These are phyloP conservation scores for Lentinula sp. DNA, from an alignment of 768 basidiomycete species.

Conservation along the genomic window DNA sequence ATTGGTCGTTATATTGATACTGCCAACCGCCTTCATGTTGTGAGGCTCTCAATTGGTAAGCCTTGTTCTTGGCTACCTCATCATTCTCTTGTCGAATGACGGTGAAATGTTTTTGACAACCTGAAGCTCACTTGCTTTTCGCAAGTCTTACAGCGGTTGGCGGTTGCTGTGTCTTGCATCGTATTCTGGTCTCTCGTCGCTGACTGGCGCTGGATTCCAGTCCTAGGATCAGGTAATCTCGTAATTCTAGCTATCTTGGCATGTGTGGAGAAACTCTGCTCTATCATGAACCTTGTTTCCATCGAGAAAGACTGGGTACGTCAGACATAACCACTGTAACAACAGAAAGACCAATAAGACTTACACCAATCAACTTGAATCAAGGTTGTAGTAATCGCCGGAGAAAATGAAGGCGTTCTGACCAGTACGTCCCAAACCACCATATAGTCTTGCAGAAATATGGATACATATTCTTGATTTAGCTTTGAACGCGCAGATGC, in stretches of 20 bases:
- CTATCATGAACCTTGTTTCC: slow-evolving; percentile 19
- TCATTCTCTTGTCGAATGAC: background rate
- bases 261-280: slow-evolving; percentile 20
- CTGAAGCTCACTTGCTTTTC: background rate
- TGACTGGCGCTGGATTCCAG: background rate
- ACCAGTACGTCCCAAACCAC: background rate
- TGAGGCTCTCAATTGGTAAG: slow-evolving; percentile 18
- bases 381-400: background rate
- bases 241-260: slow-evolving; percentile 13
- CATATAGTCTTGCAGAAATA: background rate
- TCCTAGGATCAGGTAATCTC: background rate
- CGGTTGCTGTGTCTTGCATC: slow-evolving; percentile 16
- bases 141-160: slow-evolving; percentile 12
- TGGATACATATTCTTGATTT: background rate
- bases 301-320: slow-evolving; percentile 23
- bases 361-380: background rate
- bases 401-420: background rate
- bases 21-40: slow-evolving; percentile 14
- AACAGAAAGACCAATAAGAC: background rate
- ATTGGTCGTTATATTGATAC: slow-evolving; percentile 16
- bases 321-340: no score
- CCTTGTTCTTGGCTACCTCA: background rate
- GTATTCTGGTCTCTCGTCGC: slow-evolving; percentile 12
- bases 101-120: no score
- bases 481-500: slow-evolving; percentile 21